A percentile compares a stretch with the other conserved stretches of the same genome.
phyloP scores from a whole-genome alignment of 306 rosid genomes.

The Gastrolobium bilobum region DNA sequence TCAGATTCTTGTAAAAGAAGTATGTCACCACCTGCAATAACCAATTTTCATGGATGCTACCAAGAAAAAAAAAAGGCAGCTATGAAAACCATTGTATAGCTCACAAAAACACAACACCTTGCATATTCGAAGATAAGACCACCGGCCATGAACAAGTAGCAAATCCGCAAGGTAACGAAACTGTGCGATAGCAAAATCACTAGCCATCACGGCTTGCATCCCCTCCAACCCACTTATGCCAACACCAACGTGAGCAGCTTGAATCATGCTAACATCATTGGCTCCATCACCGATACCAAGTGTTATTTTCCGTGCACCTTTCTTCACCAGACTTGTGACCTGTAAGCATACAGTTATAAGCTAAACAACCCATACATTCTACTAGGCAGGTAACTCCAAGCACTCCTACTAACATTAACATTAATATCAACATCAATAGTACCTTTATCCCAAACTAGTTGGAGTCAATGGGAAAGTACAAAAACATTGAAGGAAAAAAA shows the following conservation, averaged over 20 bases:
- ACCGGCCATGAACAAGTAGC: constrained; percentile 98
- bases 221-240: constrained; percentile 99
- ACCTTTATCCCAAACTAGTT: too few species aligned
- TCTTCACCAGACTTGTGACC: constrained; percentile 97
- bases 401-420: neutral
- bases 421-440: too few species aligned
- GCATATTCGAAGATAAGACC: constrained; percentile 98
- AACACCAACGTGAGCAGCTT: constrained; percentile 98
- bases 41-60: constrained; percentile 38
- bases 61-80: constrained; percentile 11
- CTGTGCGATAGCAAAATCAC: constrained; percentile 98
- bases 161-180: constrained; percentile 95
- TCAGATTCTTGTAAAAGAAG: constrained; percentile 98
- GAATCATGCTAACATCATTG: constrained; percentile 99
- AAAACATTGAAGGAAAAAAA: too few species aligned
- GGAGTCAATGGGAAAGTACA: too few species aligned
- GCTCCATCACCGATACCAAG: constrained; percentile 99
- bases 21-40: constrained; percentile 77
- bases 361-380: constrained; percentile 9
- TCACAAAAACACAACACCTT: constrained; percentile 65
- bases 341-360: constrained; percentile 50
- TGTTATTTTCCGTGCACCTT: constrained; percentile 90
- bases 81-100: neutral
- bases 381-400: constrained; percentile 28
- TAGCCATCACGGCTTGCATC: constrained; percentile 99